A percentile compares a stretch with the other conserved stretches of the same genome.
Conservation (phyloP, 129 eudicot genomes). For the Arctium lappa region DNA sequence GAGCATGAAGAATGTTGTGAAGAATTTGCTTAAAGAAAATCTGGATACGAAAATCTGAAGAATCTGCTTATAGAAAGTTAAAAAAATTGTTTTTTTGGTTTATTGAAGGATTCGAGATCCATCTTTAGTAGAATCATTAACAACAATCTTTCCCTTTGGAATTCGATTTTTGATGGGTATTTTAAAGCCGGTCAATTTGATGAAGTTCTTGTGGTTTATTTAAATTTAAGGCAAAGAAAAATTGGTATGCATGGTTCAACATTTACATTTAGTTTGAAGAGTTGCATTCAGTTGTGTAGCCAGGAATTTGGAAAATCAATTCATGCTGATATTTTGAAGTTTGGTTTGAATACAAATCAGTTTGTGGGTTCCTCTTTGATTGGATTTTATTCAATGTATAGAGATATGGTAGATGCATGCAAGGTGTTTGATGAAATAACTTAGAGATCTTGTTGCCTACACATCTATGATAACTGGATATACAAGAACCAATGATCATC, state of each 20-base stretch:
- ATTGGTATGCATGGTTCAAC: conserved; percentile 49
- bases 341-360: conserved; percentile 42
- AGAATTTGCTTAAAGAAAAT: too few relatives aligned
- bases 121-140: conserved; percentile 30
- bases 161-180: conserved; percentile 47
- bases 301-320: conserved; percentile 34
- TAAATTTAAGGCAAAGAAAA: conserved; percentile 25
- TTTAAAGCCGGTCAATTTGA: conserved; percentile 40
- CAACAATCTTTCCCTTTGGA: conserved; percentile 35
- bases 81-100: conserved; percentile 16
- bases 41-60: too few relatives aligned
- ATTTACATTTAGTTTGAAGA: conserved; percentile 43
- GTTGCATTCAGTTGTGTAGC: conserved; percentile 39
- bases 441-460: conserved; percentile 52
- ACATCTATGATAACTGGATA: conserved; percentile 55
- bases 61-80: too few relatives aligned
- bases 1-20: too few relatives aligned
- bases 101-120: conserved; percentile 45
- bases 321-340: conserved; percentile 53
- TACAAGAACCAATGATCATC: conserved; percentile 29
- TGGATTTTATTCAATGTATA: conserved; percentile 33
- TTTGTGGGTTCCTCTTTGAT: conserved; percentile 58
- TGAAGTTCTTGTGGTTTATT: conserved; percentile 48
- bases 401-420: conserved; percentile 39
- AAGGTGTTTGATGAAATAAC: conserved; percentile 61